Evolutionary conservation across 208 protist species (phyloP).

Genomic region (Wallacemonas collosoma): DNA sequence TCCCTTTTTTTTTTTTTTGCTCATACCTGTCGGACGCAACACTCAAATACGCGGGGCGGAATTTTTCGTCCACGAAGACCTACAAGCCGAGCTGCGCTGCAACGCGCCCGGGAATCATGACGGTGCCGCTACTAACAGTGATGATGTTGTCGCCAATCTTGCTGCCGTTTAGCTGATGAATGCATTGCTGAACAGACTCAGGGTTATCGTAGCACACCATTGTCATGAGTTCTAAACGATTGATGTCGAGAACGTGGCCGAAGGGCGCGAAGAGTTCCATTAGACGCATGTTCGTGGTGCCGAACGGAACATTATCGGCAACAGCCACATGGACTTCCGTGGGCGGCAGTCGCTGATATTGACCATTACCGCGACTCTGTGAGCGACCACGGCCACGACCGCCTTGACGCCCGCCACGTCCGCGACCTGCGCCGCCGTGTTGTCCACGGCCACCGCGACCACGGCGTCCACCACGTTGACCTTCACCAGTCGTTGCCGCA

Average conservation of each 20-base stretch:
- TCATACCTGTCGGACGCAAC: not conserved
- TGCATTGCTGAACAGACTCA: conserved; percentile 76
- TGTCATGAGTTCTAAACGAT: conserved; percentile 62
- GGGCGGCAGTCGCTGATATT: conserved; percentile 36
- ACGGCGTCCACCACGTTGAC: conserved; percentile 2
- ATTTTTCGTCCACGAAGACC: not conserved
- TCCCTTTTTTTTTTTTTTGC: conserved; percentile 14
- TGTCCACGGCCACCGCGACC: conserved; percentile 3
- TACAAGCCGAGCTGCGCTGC: conserved; percentile 62
- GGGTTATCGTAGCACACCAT: conserved; percentile 80
- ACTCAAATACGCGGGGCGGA: not conserved
- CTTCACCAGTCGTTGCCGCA: not conserved
- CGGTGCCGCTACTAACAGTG: conserved; percentile 82
- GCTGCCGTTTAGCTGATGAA: conserved; percentile 81
- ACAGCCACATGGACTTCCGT: conserved; percentile 68
- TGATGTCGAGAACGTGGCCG: conserved; percentile 84
- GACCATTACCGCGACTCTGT: conserved; percentile 10
- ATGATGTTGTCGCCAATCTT: conserved; percentile 68
- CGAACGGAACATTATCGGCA: conserved; percentile 86
- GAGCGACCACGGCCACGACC: conserved; percentile 20
- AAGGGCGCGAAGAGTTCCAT: conserved; percentile 73
- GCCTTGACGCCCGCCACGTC: conserved; percentile 15
- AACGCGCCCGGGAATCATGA: conserved; percentile 70
- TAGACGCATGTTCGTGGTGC: conserved; percentile 73
- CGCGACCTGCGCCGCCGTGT: conserved; percentile 5